Evolutionary conservation across 208 protist genomes (phyloP).

Genomic region (Leishmania guyanensis): DNA sequence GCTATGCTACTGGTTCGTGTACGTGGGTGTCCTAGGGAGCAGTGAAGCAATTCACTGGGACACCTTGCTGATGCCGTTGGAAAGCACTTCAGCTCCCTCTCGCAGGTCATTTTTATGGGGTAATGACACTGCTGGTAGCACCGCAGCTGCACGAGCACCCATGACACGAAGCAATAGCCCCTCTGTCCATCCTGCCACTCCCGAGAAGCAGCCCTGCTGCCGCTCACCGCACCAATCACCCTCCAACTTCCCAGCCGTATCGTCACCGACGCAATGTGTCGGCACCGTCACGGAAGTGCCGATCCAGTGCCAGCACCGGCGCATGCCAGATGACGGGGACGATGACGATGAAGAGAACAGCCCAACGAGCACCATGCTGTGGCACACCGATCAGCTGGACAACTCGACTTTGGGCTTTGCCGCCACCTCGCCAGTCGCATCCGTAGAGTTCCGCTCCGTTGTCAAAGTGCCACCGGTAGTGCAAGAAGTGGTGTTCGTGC

Average conservation of each 20-base stretch:
- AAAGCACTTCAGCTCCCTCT: neutral
- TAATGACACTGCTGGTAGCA: neutral
- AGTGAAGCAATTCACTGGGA: slow-evolving; percentile 5
- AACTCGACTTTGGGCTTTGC: neutral
- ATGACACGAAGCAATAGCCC: neutral
- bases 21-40: slow-evolving; percentile 10
- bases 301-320: neutral
- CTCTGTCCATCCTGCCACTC: neutral
- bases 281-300: neutral
- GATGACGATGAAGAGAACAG: neutral
- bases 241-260: neutral
- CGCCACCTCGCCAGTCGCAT: neutral
- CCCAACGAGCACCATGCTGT: slow-evolving; percentile 4
- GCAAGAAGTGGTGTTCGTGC: slow-evolving; percentile 6
- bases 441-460: slow-evolving; percentile 19
- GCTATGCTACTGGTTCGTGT: slow-evolving; percentile 21
- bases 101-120: neutral
- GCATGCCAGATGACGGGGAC: neutral
- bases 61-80: neutral
- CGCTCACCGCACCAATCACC: neutral
- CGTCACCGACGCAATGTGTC: neutral
- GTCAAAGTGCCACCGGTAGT: slow-evolving; percentile 21
- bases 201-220: neutral
- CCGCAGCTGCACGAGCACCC: neutral
- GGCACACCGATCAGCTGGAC: slow-evolving; percentile 5